Evolutionary conservation across 306 rosid genomes (phyloP).

Genomic region (Vicia villosa): DNA sequence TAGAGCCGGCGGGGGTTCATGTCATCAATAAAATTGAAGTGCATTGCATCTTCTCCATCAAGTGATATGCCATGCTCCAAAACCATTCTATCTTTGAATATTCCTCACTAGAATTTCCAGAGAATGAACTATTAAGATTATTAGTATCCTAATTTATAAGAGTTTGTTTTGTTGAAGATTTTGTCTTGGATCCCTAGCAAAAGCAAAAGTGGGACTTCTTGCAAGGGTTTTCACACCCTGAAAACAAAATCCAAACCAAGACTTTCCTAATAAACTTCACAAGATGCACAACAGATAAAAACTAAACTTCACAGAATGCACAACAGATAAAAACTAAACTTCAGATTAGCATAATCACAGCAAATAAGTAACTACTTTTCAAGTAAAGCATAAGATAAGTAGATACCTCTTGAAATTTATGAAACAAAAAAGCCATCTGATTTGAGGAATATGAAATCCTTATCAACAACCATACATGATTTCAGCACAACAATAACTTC

Average conservation of each 20-base stretch:
- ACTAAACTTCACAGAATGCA: no score
- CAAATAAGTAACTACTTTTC: constrained; percentile 1
- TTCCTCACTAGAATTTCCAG: no score
- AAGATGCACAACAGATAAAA: constrained; percentile 1
- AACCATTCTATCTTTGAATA: no score
- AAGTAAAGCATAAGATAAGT: constrained; percentile 14
- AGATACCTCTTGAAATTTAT: constrained; percentile 81
- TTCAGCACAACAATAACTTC: not conserved
- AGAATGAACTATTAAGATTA: no score
- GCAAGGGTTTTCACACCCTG: constrained; percentile 77
- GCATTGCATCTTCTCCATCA: no score
- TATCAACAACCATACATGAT: not conserved
- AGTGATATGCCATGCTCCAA: no score
- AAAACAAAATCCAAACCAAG: constrained; percentile 24
- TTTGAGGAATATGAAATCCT: constrained; percentile 19
- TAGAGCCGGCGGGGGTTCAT: no score
- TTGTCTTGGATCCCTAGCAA: constrained; percentile 81
- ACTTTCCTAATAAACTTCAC: constrained; percentile 17
- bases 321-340: not conserved
- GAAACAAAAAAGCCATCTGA: constrained; percentile 74
- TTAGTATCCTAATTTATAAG: no score
- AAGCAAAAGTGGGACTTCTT: constrained; percentile 57
- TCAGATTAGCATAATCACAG: not conserved
- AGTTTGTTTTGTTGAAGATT: no score
- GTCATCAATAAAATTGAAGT: no score